These are phyloP conservation scores for Saccharomyces pastorianus DNA, from an alignment of 1,139 yeast genomes.

Conservation along the genomic window DNA sequence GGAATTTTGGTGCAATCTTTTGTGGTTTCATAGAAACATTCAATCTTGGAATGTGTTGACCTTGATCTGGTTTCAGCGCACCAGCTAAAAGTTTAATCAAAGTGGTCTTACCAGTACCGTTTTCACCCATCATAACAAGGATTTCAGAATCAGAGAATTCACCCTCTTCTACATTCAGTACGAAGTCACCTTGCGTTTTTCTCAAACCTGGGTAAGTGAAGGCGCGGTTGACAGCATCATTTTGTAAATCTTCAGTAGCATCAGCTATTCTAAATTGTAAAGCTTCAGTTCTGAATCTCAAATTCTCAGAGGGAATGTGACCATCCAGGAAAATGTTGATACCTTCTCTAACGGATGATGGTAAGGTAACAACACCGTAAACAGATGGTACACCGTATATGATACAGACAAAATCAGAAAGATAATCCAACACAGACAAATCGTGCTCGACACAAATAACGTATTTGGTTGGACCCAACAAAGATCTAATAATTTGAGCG, in stretches of 20 bases:
- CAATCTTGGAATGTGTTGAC: constrained; percentile 70
- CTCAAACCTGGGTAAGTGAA: constrained; percentile 72
- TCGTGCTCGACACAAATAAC: constrained; percentile 98
- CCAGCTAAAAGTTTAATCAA: constrained; percentile 94
- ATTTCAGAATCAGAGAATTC: constrained; percentile 94
- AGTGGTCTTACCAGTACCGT: constrained; percentile 98
- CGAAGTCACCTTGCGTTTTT: constrained; percentile 95
- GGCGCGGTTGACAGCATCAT: constrained; percentile 65
- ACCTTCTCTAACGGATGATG: constrained; percentile 96
- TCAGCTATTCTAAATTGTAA: constrained; percentile 92
- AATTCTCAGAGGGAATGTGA: constrained; percentile 91
- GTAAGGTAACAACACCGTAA: constrained; percentile 95
- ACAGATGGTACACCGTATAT: constrained; percentile 96
- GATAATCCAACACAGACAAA: constrained; percentile 89
- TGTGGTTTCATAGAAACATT: constrained; percentile 97
- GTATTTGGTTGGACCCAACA: constrained; percentile 64
- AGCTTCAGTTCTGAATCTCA: constrained; percentile 93
- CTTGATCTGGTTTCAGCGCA: constrained; percentile 76
- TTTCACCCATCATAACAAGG: constrained; percentile 98
- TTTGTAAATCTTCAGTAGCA: constrained; percentile 68
- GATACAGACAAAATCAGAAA: constrained; percentile 93
- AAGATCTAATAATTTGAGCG: constrained; percentile 83
- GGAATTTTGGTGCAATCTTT: constrained; percentile 95
- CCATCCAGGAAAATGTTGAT: constrained; percentile 96
- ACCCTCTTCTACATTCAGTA: constrained; percentile 70